Base-by-base conservation (phyloP, 208 protist species). In the Perkinsela sp. region DNA sequence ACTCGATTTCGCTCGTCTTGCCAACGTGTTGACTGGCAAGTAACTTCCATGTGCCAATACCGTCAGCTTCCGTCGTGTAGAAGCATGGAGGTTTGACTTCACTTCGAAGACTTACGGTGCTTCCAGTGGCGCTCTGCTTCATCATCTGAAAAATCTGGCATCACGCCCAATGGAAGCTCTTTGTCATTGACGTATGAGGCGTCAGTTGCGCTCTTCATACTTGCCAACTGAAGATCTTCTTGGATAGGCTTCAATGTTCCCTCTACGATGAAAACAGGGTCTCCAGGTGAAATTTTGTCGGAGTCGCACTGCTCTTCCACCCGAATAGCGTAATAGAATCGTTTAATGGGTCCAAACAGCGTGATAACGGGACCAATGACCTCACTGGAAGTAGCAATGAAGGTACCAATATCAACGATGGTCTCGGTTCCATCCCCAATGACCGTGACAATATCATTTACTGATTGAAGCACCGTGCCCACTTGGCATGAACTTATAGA, bases 101-200 rank as follows among this genome's bases (percentile, higher is more conserved):
- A n/a, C 40, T 57, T 57, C 40, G 22, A 6, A 57, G 22, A 57
- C 13, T 22, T 22, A 57, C 15, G 65, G 32, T 74, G 83, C 75
- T 84, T 94, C 88, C 79, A 93, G 69, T 76, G 72, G 30, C 73
- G 74, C 73, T 90, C 81, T 72, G 79, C 80, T 66, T 90, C 83
- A 68, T 90, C 86, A 57, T 92, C 84, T 2, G 81, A 89, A 67
- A 92, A 91, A 68, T 89, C 83, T 1, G 86, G 86, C 15, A 80
- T 75, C 2, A 88, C 81, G 69, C 87, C 65, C 29, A 76, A 74
- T 2, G 86, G 86, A 1, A 91, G 80, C 67, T 91, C 83, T 48
- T 88, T 83, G 67, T 91, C 86, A 69, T 91, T 84, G 30, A 91
- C 70, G 71, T 89, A 91, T 69, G 82, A 89, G 0, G 86, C 86